These are phyloP conservation scores for Claviceps citrina DNA, from an alignment of 2,329 filamentous ascomycete genomes.

Conservation along the genomic window DNA sequence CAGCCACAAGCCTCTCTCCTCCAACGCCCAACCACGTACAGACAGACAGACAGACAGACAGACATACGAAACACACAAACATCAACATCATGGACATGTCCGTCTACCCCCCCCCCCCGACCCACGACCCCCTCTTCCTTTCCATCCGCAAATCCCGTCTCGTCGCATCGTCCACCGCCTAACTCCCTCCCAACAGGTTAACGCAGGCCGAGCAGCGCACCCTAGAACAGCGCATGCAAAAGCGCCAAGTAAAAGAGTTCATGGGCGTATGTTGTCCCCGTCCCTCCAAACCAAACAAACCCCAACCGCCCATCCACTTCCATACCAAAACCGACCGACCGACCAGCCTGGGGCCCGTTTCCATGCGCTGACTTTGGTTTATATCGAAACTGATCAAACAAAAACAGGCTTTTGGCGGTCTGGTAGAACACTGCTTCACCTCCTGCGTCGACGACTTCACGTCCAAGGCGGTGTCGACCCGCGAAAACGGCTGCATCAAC, in stretches of 20 bases:
- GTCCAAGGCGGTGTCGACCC: constrained; percentile 77
- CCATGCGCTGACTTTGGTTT: not conserved
- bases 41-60: too few relatives aligned
- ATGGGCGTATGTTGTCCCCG: constrained; percentile 63
- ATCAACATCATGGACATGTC: constrained; percentile 9
- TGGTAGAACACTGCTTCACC: constrained; percentile 79
- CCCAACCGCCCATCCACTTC: too few relatives aligned
- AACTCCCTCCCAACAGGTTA: constrained; percentile 31
- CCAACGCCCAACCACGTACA: too few relatives aligned
- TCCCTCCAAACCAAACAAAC: too few relatives aligned
- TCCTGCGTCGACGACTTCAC: constrained; percentile 98
- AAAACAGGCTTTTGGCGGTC: constrained; percentile 21
- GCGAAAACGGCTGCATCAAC: constrained; percentile 83
- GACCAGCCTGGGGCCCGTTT: too few relatives aligned
- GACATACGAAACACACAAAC: too few relatives aligned
- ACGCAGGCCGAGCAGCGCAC: constrained; percentile 72
- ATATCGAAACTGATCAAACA: too few relatives aligned
- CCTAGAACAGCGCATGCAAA: constrained; percentile 87
- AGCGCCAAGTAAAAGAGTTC: constrained; percentile 97
- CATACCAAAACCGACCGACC: too few relatives aligned
- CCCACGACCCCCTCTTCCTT: too few relatives aligned
- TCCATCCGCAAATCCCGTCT: too few relatives aligned
- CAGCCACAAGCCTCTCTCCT: too few relatives aligned
- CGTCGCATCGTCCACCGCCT: too few relatives aligned
- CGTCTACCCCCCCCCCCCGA: not conserved